Base-by-base conservation (phyloP, 108 stramenopile genomes). In the Cyclostephanos tholiformis region DNA sequence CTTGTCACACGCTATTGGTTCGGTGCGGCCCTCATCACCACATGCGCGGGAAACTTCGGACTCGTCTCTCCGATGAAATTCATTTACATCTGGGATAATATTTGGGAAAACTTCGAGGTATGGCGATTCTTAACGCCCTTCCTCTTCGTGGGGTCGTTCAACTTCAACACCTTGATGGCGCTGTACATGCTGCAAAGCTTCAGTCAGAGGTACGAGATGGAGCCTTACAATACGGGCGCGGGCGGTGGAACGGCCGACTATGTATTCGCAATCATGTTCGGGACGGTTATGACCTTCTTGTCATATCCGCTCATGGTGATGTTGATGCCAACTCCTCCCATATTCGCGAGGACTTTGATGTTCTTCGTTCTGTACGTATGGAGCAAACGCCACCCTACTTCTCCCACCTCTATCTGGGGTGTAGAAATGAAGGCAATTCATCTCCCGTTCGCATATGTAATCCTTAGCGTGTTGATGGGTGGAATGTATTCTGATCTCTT, bases 211-310 rank as follows among this genome's bases (percentile, higher is more conserved):
- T 92, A 95, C 76, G 94, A 95, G 66, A 53, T 61, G 56, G 90
- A 88, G 20, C 91, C 94, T 8, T 92, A 89, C 87, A 95, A 96
- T 76, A 96, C 93, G 16, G 96, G 96, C 17, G 96, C 86, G 0
- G 91, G 91, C 46, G 89, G 89, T 13, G 81, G 83, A 23, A 88
- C 87, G 16, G 82, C 87, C 9, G 85, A 88, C 79, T 86, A 88
- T 63, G 80, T 67, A 3, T 89, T 88, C 70, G 85, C 86, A 63
- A 32, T 90, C 53, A 57, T 92, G 69, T 82, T 95, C 49, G 91
- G 86, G 4, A 78, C 65, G 44, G 63, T 72, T 11, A 49, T 60
- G 16, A 85, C 88, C 25, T 58, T 95, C 26, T 49, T 85, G n/a
- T 82, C 92, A 4, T 89, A 83, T 50, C 90, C 95, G 2, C n/a